Conservation (phyloP, 257 asterid species). For the Solanum pimpinellifolium region DNA sequence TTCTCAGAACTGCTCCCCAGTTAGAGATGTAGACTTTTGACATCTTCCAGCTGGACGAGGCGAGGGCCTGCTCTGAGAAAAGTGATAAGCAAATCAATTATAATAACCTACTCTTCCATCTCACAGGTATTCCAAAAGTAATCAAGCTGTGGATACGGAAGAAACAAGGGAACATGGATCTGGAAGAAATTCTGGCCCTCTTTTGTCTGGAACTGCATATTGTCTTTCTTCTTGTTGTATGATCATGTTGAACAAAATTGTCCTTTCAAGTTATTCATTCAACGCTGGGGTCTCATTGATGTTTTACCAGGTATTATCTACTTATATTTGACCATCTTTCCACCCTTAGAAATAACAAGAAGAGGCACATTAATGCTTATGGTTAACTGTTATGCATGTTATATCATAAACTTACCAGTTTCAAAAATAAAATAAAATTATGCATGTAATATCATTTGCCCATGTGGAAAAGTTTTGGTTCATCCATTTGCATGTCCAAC, state of each 20-base stretch:
- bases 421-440: neutral
- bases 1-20: neutral
- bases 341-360: too few relatives aligned
- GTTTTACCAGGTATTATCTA: conserved; percentile 34
- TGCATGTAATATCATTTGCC: neutral
- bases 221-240: conserved; percentile 43
- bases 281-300: conserved; percentile 39
- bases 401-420: too few relatives aligned
- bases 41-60: neutral
- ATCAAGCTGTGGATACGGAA: conserved; percentile 6
- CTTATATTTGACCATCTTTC: too few relatives aligned
- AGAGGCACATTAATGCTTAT: too few relatives aligned
- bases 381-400: too few relatives aligned
- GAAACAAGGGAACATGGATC: conserved; percentile 15
- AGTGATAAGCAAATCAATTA: neutral
- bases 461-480: neutral
- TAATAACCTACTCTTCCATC: neutral
- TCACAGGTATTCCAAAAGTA: conserved; percentile 14
- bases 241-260: conserved; percentile 40
- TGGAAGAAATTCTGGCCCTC: conserved; percentile 24
- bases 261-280: conserved; percentile 31
- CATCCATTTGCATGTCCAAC: neutral
- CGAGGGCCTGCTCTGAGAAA: neutral
- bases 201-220: conserved; percentile 33
- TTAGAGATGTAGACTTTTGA: neutral